Base-by-base conservation (phyloP, 331 rosid genomes). In the Malus hybrid region DNA sequence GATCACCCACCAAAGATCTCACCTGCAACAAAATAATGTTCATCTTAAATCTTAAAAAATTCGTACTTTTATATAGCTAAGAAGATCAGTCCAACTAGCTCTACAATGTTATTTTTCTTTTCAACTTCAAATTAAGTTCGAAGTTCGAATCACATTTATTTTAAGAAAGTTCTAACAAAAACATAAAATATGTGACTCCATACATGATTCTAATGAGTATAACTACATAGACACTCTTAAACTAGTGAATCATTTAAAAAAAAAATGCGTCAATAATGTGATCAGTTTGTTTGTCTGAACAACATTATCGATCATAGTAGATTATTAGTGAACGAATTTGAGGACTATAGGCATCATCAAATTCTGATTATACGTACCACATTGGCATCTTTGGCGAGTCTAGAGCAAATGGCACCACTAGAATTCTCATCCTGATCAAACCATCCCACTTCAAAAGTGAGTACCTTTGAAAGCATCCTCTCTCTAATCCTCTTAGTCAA, bases 371-470 rank as follows among this genome's bases (percentile, higher is more conserved):
- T 44, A 82, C 89, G 18, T 87, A 93, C 98, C 95, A 86, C 93
- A 81, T 83, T 90, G 84, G 98, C 96, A 70, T 93, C 98, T 81
- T 86, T 93, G 73, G 90, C 93, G 9, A 93, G 98, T 79, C 95
- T 87, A 54, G 98, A 85, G 73, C 98, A 93, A 81, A 93, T 67
- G 34, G 95, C 94, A 61, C 98, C 95, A 1, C 90, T 87, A 7
- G 98, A 87, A 69, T 90, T 90, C 67, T 89, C 89, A 67, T 87
- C 90, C n/a, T 83, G 83, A 74, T 93, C 98, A 20, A 88, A 93
- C 98, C 98, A 93, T 1, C 98, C 93, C 70, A 93, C 84, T 71
- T 93, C 96, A 55, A 90, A 93, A 5, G 91, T 93, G 65, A 93
- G 91, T 7, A 93, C 85, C 82, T 90, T 90, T 0, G 93, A 86